These are phyloP conservation scores for Nicotiana noctiflora DNA, from an alignment of 257 asterid species.

Conservation along the genomic window DNA sequence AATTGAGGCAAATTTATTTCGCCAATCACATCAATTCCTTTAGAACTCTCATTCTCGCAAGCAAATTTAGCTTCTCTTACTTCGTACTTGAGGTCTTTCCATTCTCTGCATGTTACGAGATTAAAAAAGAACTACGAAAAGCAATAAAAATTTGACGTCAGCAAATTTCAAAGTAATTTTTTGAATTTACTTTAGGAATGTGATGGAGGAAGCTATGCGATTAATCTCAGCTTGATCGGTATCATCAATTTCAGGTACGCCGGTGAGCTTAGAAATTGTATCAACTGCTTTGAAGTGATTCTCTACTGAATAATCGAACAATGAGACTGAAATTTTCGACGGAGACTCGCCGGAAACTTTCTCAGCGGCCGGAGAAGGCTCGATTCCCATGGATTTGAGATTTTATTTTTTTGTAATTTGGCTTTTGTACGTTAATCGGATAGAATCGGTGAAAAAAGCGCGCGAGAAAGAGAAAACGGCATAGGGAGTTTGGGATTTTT, in stretches of 20 bases:
- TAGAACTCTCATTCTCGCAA: constrained; percentile 31
- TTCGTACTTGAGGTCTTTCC: constrained; percentile 66
- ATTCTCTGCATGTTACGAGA: constrained; percentile 42
- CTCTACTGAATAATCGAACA: constrained; percentile 62
- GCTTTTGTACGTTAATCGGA: too few species aligned
- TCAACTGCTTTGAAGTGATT: constrained; percentile 63
- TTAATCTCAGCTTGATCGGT: constrained; percentile 35
- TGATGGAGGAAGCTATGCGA: constrained; percentile 56
- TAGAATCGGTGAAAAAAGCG: background rate
- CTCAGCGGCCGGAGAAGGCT: background rate
- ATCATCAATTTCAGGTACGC: constrained; percentile 25
- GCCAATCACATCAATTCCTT: constrained; percentile 49
- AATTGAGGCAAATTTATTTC: constrained; percentile 60
- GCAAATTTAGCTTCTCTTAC: constrained; percentile 59
- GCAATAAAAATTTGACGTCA: background rate
- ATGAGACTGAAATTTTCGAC: constrained; percentile 33
- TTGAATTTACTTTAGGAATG: constrained; percentile 50
- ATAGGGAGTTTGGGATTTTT: background rate
- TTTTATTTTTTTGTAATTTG: background rate
- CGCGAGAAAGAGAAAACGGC: background rate
- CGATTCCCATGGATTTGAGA: background rate
- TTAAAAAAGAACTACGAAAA: background rate
- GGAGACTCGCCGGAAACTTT: constrained; percentile 2
- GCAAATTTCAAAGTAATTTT: background rate
- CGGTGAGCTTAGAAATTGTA: constrained; percentile 43